These are phyloP conservation scores for Aspergillus jensenii DNA, from an alignment of 2,329 filamentous ascomycete genomes.

Conservation along the genomic window DNA sequence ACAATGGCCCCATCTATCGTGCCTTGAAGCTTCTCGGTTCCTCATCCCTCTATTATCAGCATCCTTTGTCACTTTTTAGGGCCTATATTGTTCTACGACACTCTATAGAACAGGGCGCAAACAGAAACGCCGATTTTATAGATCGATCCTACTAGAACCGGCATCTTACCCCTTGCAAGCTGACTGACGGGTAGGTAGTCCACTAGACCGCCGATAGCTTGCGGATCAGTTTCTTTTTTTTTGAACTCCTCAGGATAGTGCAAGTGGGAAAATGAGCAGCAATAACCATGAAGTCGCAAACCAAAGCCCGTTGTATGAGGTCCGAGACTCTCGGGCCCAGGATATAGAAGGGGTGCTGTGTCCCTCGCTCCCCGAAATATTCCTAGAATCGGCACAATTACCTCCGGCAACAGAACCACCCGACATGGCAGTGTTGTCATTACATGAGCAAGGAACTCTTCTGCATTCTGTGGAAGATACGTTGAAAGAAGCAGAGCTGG, in stretches of 20 bases:
- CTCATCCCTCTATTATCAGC: neutral
- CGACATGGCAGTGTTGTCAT: conserved; percentile 18
- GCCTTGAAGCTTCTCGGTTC: neutral
- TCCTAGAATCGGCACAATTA: conserved; percentile 23
- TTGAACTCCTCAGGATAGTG: neutral
- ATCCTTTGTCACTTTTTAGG: neutral
- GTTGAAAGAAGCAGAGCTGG: conserved; percentile 27
- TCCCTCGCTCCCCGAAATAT: conserved; percentile 26
- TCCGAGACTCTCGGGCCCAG: neutral
- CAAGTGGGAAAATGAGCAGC: neutral
- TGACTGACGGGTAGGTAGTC: neutral
- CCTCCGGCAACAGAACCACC: conserved; percentile 21
- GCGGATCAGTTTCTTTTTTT: neutral
- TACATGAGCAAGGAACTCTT: conserved; percentile 34
- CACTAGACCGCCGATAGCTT: neutral
- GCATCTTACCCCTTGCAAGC: neutral
- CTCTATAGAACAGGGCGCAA: neutral
- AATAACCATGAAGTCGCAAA: neutral
- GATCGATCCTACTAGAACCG: neutral
- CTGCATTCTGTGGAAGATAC: conserved; percentile 33
- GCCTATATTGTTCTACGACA: neutral
- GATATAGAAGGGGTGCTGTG: conserved; percentile 16
- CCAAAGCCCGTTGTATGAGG: neutral
- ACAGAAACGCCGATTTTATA: neutral
- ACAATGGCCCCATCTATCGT: neutral